phyloP scores from a whole-genome alignment of 768 basidiomycete genomes.

The Tylopilus balloui region DNA sequence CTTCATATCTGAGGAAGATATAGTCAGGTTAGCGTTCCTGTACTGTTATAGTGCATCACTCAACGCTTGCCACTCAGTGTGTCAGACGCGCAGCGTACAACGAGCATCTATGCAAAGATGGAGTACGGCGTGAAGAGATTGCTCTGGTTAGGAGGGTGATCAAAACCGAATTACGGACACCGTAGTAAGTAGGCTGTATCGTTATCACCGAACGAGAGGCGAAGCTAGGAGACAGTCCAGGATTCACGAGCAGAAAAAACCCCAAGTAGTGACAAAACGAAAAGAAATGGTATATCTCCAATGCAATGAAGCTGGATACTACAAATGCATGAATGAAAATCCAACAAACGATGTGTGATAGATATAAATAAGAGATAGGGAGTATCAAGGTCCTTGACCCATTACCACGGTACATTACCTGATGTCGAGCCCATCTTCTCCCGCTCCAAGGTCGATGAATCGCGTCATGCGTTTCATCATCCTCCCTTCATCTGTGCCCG shows the following conservation, averaged over 20 bases:
- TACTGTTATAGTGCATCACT: neutral
- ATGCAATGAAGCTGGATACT: slow-evolving; percentile 17
- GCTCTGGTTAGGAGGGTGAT: slow-evolving; percentile 77
- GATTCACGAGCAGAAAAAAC: slow-evolving; percentile 4
- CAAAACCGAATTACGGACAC: slow-evolving; percentile 9
- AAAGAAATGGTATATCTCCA: slow-evolving; percentile 22
- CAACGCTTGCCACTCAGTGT: slow-evolving; percentile 44
- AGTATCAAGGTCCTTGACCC: slow-evolving; percentile 15
- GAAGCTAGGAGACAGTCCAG: slow-evolving; percentile 4
- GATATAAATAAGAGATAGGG: slow-evolving; percentile 9
- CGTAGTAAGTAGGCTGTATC: slow-evolving; percentile 13
- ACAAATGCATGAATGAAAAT: slow-evolving; percentile 19
- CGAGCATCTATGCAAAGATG: slow-evolving; percentile 85
- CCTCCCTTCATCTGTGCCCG: slow-evolving; percentile 37
- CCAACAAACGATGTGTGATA: slow-evolving; percentile 17
- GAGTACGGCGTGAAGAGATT: slow-evolving; percentile 90
- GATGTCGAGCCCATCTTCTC: slow-evolving; percentile 28
- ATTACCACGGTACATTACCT: slow-evolving; percentile 26
- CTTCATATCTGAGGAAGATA: slow-evolving; percentile 63
- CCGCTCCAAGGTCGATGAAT: slow-evolving; percentile 64
- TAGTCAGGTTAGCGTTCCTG: slow-evolving; percentile 60
- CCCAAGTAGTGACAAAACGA: slow-evolving; percentile 15
- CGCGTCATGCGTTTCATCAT: slow-evolving; percentile 76
- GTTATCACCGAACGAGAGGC: slow-evolving; percentile 7
- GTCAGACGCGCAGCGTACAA: slow-evolving; percentile 79